Percentiles rank a stretch among this genome's conserved stretches.
Conservation (phyloP, 352 stramenopile species). For the Pythium volutum region DNA sequence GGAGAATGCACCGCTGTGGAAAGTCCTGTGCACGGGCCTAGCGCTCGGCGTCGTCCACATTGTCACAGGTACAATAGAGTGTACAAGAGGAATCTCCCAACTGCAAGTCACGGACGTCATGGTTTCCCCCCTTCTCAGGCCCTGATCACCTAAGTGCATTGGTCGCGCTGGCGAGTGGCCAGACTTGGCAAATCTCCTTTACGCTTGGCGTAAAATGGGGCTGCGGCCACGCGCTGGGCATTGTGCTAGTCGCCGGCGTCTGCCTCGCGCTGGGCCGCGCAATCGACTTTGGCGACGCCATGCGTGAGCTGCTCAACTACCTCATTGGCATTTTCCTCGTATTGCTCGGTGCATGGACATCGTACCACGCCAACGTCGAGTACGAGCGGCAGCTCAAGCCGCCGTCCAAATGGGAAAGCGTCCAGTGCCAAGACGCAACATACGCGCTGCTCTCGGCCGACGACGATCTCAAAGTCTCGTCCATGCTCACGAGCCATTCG, state of each 20-base stretch:
- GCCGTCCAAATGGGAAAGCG: conserved; percentile 45
- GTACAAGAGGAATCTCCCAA: not conserved
- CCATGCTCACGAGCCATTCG: conserved; percentile 22
- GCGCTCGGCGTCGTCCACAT: conserved; percentile 55
- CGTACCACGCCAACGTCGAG: conserved; percentile 36
- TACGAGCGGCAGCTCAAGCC: conserved; percentile 30
- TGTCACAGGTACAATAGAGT: conserved; percentile 35
- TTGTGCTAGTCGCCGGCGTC: conserved; percentile 56
- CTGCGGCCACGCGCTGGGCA: conserved; percentile 82
- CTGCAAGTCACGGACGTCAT: no score
- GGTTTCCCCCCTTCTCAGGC: conserved; percentile 30
- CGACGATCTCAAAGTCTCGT: conserved; percentile 15
- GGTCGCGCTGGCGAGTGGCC: conserved; percentile 75
- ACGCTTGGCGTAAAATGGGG: conserved; percentile 86
- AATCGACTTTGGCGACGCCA: conserved; percentile 29
- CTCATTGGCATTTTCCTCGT: conserved; percentile 62
- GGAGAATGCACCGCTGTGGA: conserved; percentile 29
- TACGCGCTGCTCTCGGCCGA: conserved; percentile 39
- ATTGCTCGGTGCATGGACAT: conserved; percentile 52
- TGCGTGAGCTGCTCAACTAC: conserved; percentile 52
- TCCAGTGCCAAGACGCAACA: conserved; percentile 53
- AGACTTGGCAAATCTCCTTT: conserved; percentile 61
- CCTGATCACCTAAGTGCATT: conserved; percentile 89
- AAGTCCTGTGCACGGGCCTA: conserved; percentile 33
- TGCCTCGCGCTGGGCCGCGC: conserved; percentile 50